Evolutionary conservation across 2,329 filamentous ascomycete species (phyloP).

Genomic region (Ophiognomonia clavigignenti-juglandacearum): DNA sequence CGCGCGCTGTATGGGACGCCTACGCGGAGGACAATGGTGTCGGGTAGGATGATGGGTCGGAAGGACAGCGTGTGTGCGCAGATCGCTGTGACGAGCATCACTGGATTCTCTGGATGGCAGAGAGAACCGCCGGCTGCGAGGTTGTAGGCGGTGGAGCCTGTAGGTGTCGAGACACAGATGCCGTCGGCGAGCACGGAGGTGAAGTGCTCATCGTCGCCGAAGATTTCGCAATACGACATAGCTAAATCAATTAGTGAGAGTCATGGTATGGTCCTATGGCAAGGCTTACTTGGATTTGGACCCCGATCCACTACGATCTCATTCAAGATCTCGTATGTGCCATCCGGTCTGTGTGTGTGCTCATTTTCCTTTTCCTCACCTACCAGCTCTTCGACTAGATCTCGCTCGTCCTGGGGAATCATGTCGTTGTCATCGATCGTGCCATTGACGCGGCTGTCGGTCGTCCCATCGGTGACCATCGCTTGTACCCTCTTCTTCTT

Average conservation of each 20-base stretch:
- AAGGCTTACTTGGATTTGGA: conserved; percentile 75
- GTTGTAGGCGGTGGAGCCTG: conserved; percentile 92
- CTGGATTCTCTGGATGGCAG: conserved; percentile 93
- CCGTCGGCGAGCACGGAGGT: conserved; percentile 92
- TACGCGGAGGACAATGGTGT: conserved; percentile 88
- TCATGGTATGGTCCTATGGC: background rate
- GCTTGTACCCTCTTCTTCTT: conserved; percentile 26
- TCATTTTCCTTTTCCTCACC: conserved; percentile 81
- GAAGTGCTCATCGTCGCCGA: conserved; percentile 92
- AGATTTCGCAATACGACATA: conserved; percentile 88
- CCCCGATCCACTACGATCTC: conserved; percentile 95
- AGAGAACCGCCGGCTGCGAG: conserved; percentile 91
- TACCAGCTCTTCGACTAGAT: conserved; percentile 85
- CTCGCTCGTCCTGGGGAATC: conserved; percentile 40
- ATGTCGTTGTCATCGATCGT: conserved; percentile 31
- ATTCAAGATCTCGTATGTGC: conserved; percentile 86
- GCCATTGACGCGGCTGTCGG: conserved; percentile 1
- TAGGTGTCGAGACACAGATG: conserved; percentile 89
- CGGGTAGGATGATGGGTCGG: conserved; percentile 91
- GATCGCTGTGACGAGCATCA: conserved; percentile 90
- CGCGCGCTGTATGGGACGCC: conserved; percentile 93
- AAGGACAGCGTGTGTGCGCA: conserved; percentile 94
- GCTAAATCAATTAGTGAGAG: conserved; percentile 40
- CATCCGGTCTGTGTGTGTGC: conserved; percentile 78
- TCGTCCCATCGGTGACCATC: conserved; percentile 11